These are phyloP conservation scores for Podila minutissima DNA, from an alignment of 192 early-diverging fungal species.

Conservation along the genomic window DNA sequence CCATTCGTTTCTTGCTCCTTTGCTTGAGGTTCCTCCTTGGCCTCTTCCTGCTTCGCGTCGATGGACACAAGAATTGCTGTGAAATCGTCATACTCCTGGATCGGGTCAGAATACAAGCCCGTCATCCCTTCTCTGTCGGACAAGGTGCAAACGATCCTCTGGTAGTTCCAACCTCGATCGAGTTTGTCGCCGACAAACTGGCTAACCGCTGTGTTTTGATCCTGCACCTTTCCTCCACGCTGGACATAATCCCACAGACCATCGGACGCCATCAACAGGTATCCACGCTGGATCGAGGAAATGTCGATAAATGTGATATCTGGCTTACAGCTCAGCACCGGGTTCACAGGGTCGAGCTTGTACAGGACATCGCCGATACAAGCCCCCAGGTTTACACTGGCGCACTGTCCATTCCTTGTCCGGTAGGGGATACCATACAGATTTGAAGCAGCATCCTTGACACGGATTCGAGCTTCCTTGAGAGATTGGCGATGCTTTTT, in stretches of 20 bases:
- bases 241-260: slow-evolving; percentile 66
- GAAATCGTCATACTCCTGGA: slow-evolving; percentile 68
- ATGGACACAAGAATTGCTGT: slow-evolving; percentile 58
- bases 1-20: too few species aligned
- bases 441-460: slow-evolving; percentile 50
- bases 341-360: slow-evolving; percentile 58
- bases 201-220: slow-evolving; percentile 60
- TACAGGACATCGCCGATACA: slow-evolving; percentile 68
- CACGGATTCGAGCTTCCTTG: slow-evolving; percentile 65
- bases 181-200: slow-evolving; percentile 59
- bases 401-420: slow-evolving; percentile 41
- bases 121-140: slow-evolving; percentile 60
- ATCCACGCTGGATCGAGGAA: slow-evolving; percentile 37
- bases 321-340: slow-evolving; percentile 59
- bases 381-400: slow-evolving; percentile 62
- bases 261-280: slow-evolving; percentile 65
- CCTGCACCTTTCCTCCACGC: slow-evolving; percentile 56
- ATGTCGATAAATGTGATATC: slow-evolving; percentile 64
- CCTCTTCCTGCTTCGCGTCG: background rate
- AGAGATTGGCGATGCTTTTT: slow-evolving; percentile 59
- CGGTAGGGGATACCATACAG: slow-evolving; percentile 47
- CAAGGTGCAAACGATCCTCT: slow-evolving; percentile 54
- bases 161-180: slow-evolving; percentile 61
- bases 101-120: slow-evolving; percentile 57
- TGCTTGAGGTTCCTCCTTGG: background rate